Base-by-base conservation (phyloP, 2,329 filamentous ascomycete genomes). In the Penicillium sp. region DNA sequence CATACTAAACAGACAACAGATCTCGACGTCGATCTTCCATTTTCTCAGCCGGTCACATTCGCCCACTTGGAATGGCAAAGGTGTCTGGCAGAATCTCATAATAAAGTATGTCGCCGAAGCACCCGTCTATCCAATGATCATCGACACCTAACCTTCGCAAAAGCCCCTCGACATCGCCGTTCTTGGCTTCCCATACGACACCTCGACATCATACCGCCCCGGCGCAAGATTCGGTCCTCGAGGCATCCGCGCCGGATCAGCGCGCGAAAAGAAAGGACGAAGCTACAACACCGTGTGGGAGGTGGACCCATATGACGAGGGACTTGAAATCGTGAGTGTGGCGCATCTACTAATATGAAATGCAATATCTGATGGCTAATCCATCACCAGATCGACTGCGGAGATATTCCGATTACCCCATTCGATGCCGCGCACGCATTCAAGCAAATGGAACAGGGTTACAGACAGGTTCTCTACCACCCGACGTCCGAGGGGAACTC, bases 141-240 rank as follows among this genome's bases (percentile, higher is more conserved):
- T 9, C 7, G 10, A 13, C 15, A 21, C 4, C 21, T 38, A 45
- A 45, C 23, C 6, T 13, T 15, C 56, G 12, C n/a, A 23, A 31
- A 15, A 55, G 46, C 60, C 62, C 5, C 54, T 69, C 18, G 68
- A 70, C 52, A 70, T 72, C 50, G 65, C 61, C 10, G 58, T 72
- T 46, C 57, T 72, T 12, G 71, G 70, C 12, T 62, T 70, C 46
- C 70, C 70, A 10, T 73, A 67, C 52, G 70, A 73, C 54, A 72
- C 68, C 4, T 62, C 64, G 16, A 66, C 64, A 0, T 67, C 64
- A 29, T 73, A 71, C 54, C 63, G 69, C 4, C 65, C 67, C 4
- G 68, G 68, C 18, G 65, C 69, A 16, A 60, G 69, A 12, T 69
- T 72, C 42, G 70, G 69, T 5, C 70, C 70, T 3, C 61, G 65